These are phyloP conservation scores for Plectosphaerella cucumerina DNA, from an alignment of 2,329 filamentous ascomycete species.

Conservation along the genomic window DNA sequence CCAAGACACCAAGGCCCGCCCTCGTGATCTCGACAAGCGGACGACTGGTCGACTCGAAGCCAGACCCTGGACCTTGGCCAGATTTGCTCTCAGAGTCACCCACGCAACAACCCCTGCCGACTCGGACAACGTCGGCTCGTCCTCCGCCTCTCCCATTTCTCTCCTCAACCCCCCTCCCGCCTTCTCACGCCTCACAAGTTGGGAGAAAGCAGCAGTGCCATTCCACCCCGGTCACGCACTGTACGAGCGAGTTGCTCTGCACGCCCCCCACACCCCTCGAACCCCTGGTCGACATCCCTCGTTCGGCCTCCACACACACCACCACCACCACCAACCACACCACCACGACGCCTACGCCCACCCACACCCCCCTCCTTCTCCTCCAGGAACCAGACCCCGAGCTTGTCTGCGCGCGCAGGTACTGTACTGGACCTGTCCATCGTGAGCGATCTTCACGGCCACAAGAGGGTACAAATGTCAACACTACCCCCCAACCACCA, in stretches of 20 bases:
- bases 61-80: neutral
- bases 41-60: neutral
- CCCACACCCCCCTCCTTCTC: constrained; percentile 5
- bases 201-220: constrained; percentile 1
- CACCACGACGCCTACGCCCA: neutral
- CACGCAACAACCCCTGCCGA: neutral
- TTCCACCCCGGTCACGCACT: constrained; percentile 1
- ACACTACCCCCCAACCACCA: constrained; percentile 57
- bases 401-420: constrained; percentile 33
- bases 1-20: neutral
- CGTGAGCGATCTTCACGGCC: constrained; percentile 13
- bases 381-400: constrained; percentile 16
- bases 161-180: neutral
- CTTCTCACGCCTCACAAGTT: neutral
- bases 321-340: neutral
- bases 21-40: constrained; percentile 1
- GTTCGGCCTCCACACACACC: constrained; percentile 11
- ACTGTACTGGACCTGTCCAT: constrained; percentile 21
- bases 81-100: neutral
- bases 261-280: constrained; percentile 7
- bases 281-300: constrained; percentile 9
- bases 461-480: constrained; percentile 57
- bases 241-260: constrained; percentile 1
- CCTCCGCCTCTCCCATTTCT: neutral
- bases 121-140: neutral